Conservation (phyloP, 257 asterid genomes). For the Parsonsia alboflavescens region DNA sequence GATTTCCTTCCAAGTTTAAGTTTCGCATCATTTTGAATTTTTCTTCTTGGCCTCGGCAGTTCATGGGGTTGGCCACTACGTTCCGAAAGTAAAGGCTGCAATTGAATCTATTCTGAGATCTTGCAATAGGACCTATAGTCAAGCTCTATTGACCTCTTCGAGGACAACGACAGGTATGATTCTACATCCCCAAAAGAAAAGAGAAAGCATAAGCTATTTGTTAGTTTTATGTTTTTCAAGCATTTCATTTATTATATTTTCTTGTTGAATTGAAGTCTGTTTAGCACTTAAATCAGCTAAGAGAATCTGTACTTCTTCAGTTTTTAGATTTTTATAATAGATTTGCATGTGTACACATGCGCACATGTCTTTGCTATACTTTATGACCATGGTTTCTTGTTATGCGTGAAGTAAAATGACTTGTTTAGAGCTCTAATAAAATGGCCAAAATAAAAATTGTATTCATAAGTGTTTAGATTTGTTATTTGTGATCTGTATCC, state of each 20-base stretch:
- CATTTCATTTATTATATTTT: not conserved
- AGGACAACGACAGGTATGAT: slow-evolving; percentile 79
- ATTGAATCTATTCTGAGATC: slow-evolving; percentile 88
- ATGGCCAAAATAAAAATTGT: not conserved
- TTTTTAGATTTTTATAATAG: not conserved
- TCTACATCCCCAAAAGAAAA: not conserved
- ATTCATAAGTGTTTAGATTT: not conserved
- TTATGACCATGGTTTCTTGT: not conserved
- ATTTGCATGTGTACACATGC: no score
- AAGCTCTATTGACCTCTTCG: slow-evolving; percentile 96
- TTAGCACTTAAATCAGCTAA: not conserved
- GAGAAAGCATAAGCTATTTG: not conserved
- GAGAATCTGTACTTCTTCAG: not conserved
- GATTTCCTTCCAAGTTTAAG: slow-evolving; percentile 14
- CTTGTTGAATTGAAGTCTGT: not conserved
- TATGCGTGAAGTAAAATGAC: not conserved
- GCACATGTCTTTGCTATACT: no score
- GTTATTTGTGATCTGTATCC: not conserved
- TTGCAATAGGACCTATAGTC: slow-evolving; percentile 79
- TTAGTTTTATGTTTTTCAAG: not conserved
- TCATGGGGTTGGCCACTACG: slow-evolving; percentile 92
- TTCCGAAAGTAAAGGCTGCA: slow-evolving; percentile 96
- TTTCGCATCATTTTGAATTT: slow-evolving; percentile 9
- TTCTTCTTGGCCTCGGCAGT: slow-evolving; percentile 47
- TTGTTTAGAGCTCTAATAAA: not conserved